These are phyloP conservation scores for Acacia confusa DNA, from an alignment of 306 rosid species.

Conservation along the genomic window DNA sequence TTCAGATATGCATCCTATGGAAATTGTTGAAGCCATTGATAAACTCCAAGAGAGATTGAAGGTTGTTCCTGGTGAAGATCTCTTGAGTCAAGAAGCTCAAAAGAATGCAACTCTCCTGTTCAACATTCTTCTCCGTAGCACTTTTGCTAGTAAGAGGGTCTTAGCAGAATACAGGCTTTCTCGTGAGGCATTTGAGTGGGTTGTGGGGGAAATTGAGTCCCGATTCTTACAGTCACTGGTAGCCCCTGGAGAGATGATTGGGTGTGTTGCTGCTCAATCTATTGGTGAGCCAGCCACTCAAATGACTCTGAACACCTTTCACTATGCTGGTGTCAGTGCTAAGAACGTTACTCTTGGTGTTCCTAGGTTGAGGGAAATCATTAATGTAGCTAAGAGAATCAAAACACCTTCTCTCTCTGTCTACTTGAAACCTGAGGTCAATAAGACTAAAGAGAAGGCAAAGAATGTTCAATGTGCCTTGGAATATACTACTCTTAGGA, in stretches of 20 bases:
- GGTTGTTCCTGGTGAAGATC: constrained; percentile 97
- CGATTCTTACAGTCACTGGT: constrained; percentile 96
- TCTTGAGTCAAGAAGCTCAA: constrained; percentile 91
- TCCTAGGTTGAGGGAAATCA: constrained; percentile 97
- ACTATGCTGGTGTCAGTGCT: constrained; percentile 99
- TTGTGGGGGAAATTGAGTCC: constrained; percentile 95
- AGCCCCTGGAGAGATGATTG: constrained; percentile 99
- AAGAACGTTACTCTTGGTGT: constrained; percentile 98
- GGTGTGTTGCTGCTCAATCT: constrained; percentile 97
- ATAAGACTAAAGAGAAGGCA: constrained; percentile 94
- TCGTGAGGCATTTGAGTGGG: constrained; percentile 99
- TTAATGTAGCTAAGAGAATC: constrained; percentile 94
- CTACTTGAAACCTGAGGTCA: constrained; percentile 77
- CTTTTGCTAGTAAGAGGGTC: constrained; percentile 95
- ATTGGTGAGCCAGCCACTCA: constrained; percentile 99
- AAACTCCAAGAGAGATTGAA: constrained; percentile 95
- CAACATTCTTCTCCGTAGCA: constrained; percentile 89
- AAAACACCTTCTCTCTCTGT: constrained; percentile 96
- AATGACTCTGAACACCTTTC: constrained; percentile 99
- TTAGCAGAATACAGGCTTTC: constrained; percentile 95
- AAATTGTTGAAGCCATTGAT: constrained; percentile 97
- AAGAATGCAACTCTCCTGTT: constrained; percentile 95
- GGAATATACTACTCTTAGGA: constrained; percentile 94
- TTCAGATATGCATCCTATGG: constrained; percentile 99
- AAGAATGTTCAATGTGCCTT: constrained; percentile 96